A percentile compares a stretch with the other conserved stretches of the same genome.
Evolutionary conservation across 495 filamentous ascomycete genomes (phyloP).

Genomic region (Hypoxylon subgilvum): DNA sequence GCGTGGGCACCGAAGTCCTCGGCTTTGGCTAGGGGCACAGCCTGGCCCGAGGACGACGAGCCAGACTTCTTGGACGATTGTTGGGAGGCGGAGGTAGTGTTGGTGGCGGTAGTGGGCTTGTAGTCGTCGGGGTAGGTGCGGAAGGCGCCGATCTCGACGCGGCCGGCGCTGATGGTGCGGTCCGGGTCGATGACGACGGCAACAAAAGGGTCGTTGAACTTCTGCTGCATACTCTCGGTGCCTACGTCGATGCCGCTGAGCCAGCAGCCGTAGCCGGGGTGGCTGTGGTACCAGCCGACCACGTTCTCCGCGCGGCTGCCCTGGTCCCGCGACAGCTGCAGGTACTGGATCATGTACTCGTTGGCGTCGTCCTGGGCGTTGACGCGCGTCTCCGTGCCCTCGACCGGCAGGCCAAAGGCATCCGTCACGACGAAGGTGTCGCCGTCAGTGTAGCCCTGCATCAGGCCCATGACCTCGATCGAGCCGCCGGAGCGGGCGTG

Average conservation of each 20-base stretch:
- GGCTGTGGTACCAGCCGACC: constrained; percentile 97
- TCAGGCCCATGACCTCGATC: constrained; percentile 96
- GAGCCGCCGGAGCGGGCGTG: constrained; percentile 91
- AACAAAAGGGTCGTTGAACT: constrained; percentile 84
- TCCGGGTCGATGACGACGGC: constrained; percentile 98
- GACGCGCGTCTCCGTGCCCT: constrained; percentile 96
- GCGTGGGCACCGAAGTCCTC: constrained; percentile 96
- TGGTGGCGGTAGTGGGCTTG: constrained; percentile 45
- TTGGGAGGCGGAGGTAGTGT: too few relatives aligned
- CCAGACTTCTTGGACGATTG: too few relatives aligned
- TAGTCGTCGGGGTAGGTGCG: constrained; percentile 84
- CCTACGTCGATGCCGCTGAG: constrained; percentile 92
- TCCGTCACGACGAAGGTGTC: constrained; percentile 92
- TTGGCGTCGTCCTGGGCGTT: constrained; percentile 95
- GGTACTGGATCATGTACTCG: constrained; percentile 93
- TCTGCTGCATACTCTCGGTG: constrained; percentile 85
- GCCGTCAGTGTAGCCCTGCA: constrained; percentile 91
- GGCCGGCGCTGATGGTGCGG: constrained; percentile 90
- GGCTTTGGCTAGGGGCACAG: constrained; percentile 87
- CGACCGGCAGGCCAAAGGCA: constrained; percentile 91
- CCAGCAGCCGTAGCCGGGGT: constrained; percentile 99
- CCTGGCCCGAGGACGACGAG: constrained; percentile 64
- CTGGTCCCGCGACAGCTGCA: constrained; percentile 74
- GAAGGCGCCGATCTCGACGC: constrained; percentile 98
- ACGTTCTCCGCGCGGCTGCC: constrained; percentile 80